A percentile compares a stretch with the other conserved stretches of the same genome.
Conservation (phyloP, 805 yeast genomes). For the Candida morakotiae region DNA sequence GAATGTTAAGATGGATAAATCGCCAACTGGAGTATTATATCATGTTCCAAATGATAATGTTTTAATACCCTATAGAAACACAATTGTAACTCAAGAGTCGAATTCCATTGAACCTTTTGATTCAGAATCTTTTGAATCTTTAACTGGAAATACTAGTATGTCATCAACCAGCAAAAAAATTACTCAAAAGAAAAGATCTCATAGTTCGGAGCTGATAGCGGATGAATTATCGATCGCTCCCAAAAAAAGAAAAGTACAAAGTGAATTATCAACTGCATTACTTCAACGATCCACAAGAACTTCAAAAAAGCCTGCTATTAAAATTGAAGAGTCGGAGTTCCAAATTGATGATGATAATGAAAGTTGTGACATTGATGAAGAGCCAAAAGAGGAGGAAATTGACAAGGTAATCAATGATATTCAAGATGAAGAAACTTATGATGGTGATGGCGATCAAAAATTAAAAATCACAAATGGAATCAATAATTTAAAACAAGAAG, state of each 20-base stretch:
- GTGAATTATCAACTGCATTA: no score
- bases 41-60: not conserved
- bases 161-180: no score
- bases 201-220: no score
- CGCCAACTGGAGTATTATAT: constrained; percentile 4
- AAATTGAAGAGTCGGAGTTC: not conserved
- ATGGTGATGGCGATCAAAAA: not conserved
- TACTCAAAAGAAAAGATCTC: not conserved
- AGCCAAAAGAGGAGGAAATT: no score
- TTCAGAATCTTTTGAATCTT: not conserved
- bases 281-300: not conserved
- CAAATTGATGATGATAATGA: not conserved
- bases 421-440: not conserved
- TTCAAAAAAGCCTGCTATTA: not conserved
- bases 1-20: constrained; percentile 4
- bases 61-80: not conserved
- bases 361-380: not conserved
- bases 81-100: not conserved
- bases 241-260: not conserved
- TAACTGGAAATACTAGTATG: no score
- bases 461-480: not conserved
- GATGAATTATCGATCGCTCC: not conserved
- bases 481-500: no score
- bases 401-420: not conserved
- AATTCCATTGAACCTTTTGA: not conserved